Evolutionary conservation across 2,329 filamentous ascomycete species (phyloP).

Genomic region (Cordyceps cateniannulata): DNA sequence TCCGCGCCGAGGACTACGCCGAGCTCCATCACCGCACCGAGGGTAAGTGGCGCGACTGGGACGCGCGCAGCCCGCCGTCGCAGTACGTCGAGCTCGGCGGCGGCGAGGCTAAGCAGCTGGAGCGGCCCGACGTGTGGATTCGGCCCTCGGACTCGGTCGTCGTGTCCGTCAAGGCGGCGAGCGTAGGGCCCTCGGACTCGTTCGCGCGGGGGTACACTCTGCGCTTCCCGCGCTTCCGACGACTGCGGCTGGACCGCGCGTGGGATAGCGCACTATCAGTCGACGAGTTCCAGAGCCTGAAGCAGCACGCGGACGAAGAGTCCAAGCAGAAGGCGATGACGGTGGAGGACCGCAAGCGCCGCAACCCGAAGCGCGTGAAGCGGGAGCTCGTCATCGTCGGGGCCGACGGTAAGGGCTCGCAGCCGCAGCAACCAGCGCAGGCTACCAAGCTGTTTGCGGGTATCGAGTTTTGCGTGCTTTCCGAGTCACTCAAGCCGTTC

Average conservation of each 20-base stretch:
- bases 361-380: conserved; percentile 54
- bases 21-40: conserved; percentile 78
- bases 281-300: conserved; percentile 69
- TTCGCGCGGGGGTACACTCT: conserved; percentile 74
- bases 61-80: conserved; percentile 66
- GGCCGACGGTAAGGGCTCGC: conserved; percentile 45
- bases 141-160: conserved; percentile 82
- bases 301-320: conserved; percentile 62
- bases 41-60: conserved; percentile 87
- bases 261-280: conserved; percentile 78
- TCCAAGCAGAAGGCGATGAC: conserved; percentile 69
- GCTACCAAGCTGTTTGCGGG: conserved; percentile 63
- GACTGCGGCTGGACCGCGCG: conserved; percentile 70
- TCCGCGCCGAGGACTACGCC: conserved; percentile 77
- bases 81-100: conserved; percentile 78
- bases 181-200: conserved; percentile 64
- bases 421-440: conserved; percentile 46
- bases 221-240: conserved; percentile 85
- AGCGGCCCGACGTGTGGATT: conserved; percentile 90
- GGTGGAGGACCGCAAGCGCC: conserved; percentile 60
- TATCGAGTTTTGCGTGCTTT: conserved; percentile 76
- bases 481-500: conserved; percentile 60
- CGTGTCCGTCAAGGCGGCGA: conserved; percentile 81
- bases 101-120: conserved; percentile 61
- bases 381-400: conserved; percentile 67